These are phyloP conservation scores for Dentipellis sp. DNA, from an alignment of 768 basidiomycete species.

Conservation along the genomic window DNA sequence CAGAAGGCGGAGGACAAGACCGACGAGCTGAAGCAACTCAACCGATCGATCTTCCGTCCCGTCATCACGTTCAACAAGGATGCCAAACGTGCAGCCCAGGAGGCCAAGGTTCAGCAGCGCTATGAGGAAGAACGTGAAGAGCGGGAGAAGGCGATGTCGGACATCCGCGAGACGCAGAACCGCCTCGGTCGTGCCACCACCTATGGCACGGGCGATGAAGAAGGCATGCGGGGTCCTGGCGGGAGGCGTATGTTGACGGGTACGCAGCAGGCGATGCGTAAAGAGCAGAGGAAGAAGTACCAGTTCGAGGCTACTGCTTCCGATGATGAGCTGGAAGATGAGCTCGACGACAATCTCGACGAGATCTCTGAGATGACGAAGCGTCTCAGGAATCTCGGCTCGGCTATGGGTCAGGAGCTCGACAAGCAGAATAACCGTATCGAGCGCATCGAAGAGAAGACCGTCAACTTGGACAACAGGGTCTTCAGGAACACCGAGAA, in stretches of 20 bases:
- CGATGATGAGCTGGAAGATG: constrained; percentile 93
- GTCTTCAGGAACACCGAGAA: constrained; percentile 78
- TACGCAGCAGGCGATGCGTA: constrained; percentile 43
- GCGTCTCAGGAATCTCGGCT: constrained; percentile 68
- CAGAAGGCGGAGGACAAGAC: constrained; percentile 87
- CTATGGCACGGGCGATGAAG: constrained; percentile 44
- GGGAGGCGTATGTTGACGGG: constrained; percentile 35
- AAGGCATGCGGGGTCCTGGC: constrained; percentile 29
- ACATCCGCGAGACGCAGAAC: constrained; percentile 81
- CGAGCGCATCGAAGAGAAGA: constrained; percentile 69
- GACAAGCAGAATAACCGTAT: constrained; percentile 80
- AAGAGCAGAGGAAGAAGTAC: constrained; percentile 72
- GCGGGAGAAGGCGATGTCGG: constrained; percentile 77
- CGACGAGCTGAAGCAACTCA: constrained; percentile 88
- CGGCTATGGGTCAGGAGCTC: constrained; percentile 82
- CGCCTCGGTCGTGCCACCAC: constrained; percentile 69
- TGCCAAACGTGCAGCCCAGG: constrained; percentile 78
- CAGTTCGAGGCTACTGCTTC: constrained; percentile 88
- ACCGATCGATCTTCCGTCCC: constrained; percentile 90
- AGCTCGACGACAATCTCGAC: constrained; percentile 85
- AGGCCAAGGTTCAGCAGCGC: constrained; percentile 73
- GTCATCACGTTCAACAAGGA: constrained; percentile 92
- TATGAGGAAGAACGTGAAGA: constrained; percentile 82
- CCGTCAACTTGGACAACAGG: constrained; percentile 61
- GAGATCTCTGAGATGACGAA: constrained; percentile 75